Conservation (phyloP, 257 asterid genomes). For the Solanum paucissectum region DNA sequence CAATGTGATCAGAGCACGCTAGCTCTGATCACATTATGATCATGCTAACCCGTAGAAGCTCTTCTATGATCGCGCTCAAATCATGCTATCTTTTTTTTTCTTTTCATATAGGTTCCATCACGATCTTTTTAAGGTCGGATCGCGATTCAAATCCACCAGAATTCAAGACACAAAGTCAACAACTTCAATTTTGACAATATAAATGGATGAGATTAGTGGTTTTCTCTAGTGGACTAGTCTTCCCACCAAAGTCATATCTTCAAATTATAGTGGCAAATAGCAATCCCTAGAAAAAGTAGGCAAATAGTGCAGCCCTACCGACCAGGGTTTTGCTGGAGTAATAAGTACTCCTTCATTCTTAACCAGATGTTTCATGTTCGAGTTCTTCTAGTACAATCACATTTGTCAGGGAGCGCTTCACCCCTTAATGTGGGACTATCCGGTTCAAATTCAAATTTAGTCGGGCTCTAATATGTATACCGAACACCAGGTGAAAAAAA, state of each 20-base stretch:
- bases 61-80: neutral
- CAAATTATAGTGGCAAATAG: neutral
- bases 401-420: too few relatives aligned
- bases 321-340: too few relatives aligned
- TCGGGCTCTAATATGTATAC: neutral
- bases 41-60: neutral
- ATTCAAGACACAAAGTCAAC: neutral
- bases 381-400: too few relatives aligned
- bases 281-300: neutral
- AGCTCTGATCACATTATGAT: neutral
- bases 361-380: too few relatives aligned
- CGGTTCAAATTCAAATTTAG: fast-evolving
- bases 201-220: neutral
- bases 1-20: neutral
- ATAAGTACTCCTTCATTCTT: fast-evolving
- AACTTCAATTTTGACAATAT: neutral
- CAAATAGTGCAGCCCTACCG: neutral
- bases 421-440: too few relatives aligned
- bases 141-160: neutral
- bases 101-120: neutral
- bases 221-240: neutral
- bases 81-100: neutral
- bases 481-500: too few relatives aligned
- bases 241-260: neutral
- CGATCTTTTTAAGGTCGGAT: neutral